A percentile compares a stretch with the other conserved stretches of the same genome.
phyloP scores from a whole-genome alignment of 169 alveolate genomes.

The Plasmodium falciparum region DNA sequence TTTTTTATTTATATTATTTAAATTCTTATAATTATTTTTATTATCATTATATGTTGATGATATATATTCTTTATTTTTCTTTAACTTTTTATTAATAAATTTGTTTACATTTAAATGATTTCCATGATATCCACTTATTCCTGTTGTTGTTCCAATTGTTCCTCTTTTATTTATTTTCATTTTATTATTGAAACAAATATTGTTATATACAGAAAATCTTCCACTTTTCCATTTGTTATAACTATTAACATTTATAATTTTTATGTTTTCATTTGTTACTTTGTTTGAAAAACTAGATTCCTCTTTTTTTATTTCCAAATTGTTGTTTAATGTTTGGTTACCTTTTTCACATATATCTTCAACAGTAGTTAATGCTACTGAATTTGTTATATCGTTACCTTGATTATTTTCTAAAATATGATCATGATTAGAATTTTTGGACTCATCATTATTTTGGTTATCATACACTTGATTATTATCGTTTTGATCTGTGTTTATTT shows the following conservation, averaged over 20 bases:
- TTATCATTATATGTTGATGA: background rate
- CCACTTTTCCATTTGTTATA: too few relatives aligned
- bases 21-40: background rate
- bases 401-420: background rate
- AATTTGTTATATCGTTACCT: background rate
- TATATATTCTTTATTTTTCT: constrained; percentile 16
- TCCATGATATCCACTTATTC: background rate
- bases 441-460: background rate
- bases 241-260: too few relatives aligned
- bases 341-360: background rate
- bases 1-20: constrained; percentile 5
- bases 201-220: too few relatives aligned
- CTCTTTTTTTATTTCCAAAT: too few relatives aligned
- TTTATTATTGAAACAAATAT: too few relatives aligned
- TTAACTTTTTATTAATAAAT: background rate
- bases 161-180: too few relatives aligned
- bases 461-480: background rate
- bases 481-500: too few relatives aligned
- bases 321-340: background rate
- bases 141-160: background rate
- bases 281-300: too few relatives aligned
- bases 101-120: background rate
- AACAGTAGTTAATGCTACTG: background rate
- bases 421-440: background rate
- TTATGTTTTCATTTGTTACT: too few relatives aligned